Percentiles rank a stretch among this genome's conserved stretches.
Conservation (phyloP, 1,284 basidiomycete genomes). For the Cutaneotrichosporon curvatum region DNA sequence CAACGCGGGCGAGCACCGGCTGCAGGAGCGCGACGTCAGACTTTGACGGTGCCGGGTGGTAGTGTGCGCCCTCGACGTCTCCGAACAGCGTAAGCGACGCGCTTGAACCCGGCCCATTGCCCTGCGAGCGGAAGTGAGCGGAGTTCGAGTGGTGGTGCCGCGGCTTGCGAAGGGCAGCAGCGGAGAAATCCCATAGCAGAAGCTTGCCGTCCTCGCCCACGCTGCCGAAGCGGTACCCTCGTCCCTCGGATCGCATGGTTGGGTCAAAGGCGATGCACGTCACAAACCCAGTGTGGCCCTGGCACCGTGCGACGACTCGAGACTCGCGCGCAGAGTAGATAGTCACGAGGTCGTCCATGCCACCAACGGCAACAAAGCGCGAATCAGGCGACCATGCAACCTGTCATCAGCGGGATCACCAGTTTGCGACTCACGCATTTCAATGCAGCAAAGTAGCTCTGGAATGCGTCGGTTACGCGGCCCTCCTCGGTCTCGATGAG, state of each 20-base stretch:
- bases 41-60: slow-evolving; percentile 77
- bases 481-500: slow-evolving; percentile 79
- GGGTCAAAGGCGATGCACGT: slow-evolving; percentile 78
- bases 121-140: slow-evolving; percentile 27
- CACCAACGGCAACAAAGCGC: slow-evolving; percentile 82
- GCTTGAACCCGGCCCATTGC: slow-evolving; percentile 18
- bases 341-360: slow-evolving; percentile 88
- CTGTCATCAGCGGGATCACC: slow-evolving; percentile 34
- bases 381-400: slow-evolving; percentile 87
- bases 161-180: slow-evolving; percentile 45
- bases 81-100: slow-evolving; percentile 54
- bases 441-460: slow-evolving; percentile 84
- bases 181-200: slow-evolving; percentile 90
- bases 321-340: slow-evolving; percentile 88
- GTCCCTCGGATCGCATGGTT: slow-evolving; percentile 69
- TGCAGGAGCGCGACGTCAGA: slow-evolving; percentile 85
- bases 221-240: slow-evolving; percentile 83
- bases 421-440: slow-evolving; percentile 52
- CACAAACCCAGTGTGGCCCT: slow-evolving; percentile 93
- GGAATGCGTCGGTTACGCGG: slow-evolving; percentile 78
- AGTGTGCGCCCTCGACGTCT: slow-evolving; percentile 54
- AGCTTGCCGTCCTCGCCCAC: slow-evolving; percentile 92
- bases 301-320: slow-evolving; percentile 88
- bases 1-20: slow-evolving; percentile 73
- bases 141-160: slow-evolving; percentile 37